A percentile compares a stretch with the other conserved stretches of the same genome.
Evolutionary conservation across 208 protist genomes (phyloP).

Genomic region (Crithidia brevicula): DNA sequence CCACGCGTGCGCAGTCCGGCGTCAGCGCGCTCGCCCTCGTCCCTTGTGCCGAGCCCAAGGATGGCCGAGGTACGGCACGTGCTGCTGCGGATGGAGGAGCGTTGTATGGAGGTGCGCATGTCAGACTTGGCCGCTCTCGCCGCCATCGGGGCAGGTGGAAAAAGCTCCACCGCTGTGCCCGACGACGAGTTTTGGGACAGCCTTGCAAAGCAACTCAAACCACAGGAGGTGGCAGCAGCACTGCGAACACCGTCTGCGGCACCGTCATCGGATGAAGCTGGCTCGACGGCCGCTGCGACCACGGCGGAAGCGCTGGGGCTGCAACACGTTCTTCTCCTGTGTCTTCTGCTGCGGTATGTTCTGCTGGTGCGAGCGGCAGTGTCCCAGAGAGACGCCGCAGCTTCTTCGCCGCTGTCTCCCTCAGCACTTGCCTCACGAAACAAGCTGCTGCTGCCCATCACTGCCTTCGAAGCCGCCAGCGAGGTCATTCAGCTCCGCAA

Average conservation of each 20-base stretch:
- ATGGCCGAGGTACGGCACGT: slow-evolving; percentile 40
- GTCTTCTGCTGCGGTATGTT: slow-evolving; percentile 29
- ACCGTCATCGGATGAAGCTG: neutral
- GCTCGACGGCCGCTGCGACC: neutral
- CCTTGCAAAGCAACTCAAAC: slow-evolving; percentile 19
- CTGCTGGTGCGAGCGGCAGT: slow-evolving; percentile 10
- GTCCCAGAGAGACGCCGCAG: neutral
- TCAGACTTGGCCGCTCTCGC: slow-evolving; percentile 35
- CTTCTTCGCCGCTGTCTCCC: slow-evolving; percentile 2
- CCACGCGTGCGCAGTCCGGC: slow-evolving; percentile 13
- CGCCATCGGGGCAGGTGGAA: slow-evolving; percentile 21
- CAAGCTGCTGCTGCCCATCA: slow-evolving; percentile 20
- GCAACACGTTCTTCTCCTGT: slow-evolving; percentile 28
- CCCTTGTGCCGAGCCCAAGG: slow-evolving; percentile 20
- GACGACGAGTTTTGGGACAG: slow-evolving; percentile 27
- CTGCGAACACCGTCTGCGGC: slow-evolving; percentile 4
- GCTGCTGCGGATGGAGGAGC: slow-evolving; percentile 52
- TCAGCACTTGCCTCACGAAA: slow-evolving; percentile 5
- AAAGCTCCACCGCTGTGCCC: slow-evolving; percentile 13
- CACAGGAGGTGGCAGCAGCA: slow-evolving; percentile 19
- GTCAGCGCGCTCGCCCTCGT: slow-evolving; percentile 11
- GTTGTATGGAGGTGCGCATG: slow-evolving; percentile 32
- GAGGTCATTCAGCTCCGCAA: slow-evolving; percentile 30
- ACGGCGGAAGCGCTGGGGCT: slow-evolving; percentile 15
- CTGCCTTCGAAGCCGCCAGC: slow-evolving; percentile 29